Conservation (phyloP, 176 grass and related monocot species). For the Cenchrus americanus region DNA sequence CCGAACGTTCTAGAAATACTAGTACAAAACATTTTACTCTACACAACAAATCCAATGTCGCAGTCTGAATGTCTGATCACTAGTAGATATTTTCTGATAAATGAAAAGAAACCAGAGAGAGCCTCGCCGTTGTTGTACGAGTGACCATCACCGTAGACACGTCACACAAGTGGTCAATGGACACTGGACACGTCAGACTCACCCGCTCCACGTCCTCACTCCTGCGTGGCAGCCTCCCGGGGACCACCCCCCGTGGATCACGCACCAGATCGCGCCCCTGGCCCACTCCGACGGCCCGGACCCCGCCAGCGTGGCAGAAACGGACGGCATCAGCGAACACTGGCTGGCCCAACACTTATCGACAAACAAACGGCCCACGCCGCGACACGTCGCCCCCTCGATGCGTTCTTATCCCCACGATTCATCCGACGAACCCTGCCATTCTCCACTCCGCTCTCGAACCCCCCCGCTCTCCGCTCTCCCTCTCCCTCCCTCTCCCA, state of each 20-base stretch:
- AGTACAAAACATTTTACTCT: too few relatives aligned
- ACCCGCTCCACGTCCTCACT: conserved; percentile 17
- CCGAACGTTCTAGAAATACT: too few relatives aligned
- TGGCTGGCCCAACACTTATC: conserved; percentile 43
- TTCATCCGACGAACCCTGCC: conserved; percentile 36
- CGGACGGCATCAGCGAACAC: conserved; percentile 20
- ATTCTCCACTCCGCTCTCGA: conserved; percentile 19
- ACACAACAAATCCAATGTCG: too few relatives aligned
- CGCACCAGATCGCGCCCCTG: conserved; percentile 14
- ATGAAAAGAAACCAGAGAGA: neutral
- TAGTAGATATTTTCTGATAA: neutral
- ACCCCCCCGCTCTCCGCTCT: neutral
- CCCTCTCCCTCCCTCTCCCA: neutral
- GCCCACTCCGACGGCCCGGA: neutral
- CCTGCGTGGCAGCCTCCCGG: conserved; percentile 18
- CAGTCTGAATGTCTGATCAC: neutral
- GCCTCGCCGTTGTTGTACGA: neutral
- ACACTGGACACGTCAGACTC: conserved; percentile 29
- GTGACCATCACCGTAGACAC: neutral
- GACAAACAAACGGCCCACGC: conserved; percentile 48
- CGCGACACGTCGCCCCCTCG: conserved; percentile 46
- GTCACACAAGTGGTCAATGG: neutral
- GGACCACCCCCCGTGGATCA: conserved; percentile 21
- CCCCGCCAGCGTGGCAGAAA: conserved; percentile 41
- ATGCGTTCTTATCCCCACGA: conserved; percentile 75